Percentiles rank a stretch among this genome's conserved stretches.
Evolutionary conservation across 805 yeast species (phyloP).

Genomic region (Cyberlindnera samutprakarnensis): DNA sequence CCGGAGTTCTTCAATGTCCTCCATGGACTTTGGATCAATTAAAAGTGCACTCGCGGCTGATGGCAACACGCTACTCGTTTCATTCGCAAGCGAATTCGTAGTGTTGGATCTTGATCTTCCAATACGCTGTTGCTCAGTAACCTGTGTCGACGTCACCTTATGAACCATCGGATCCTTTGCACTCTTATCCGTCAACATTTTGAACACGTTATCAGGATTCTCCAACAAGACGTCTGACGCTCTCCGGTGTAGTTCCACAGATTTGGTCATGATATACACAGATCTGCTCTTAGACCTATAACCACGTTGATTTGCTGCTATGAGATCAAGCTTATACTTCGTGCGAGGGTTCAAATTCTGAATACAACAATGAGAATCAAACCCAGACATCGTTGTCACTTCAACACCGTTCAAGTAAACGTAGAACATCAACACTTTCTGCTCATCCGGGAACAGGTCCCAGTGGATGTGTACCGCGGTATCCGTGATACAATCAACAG

Average conservation of each 20-base stretch:
- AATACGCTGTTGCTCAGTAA: slow-evolving; percentile 5
- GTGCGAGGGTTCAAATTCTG: slow-evolving; percentile 26
- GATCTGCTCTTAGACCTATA: slow-evolving; percentile 35
- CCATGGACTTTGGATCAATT: slow-evolving; percentile 20
- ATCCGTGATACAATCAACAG: slow-evolving; percentile 45
- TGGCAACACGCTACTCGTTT: slow-evolving; percentile 5
- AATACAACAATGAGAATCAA: slow-evolving; percentile 29
- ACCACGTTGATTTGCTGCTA: slow-evolving; percentile 31
- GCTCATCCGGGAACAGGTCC: slow-evolving; percentile 29
- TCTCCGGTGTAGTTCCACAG: slow-evolving; percentile 15
- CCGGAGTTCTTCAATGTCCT: slow-evolving; percentile 36
- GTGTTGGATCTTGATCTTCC: slow-evolving; percentile 31
- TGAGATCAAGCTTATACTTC: slow-evolving; percentile 36
- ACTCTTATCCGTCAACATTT: slow-evolving; percentile 25
- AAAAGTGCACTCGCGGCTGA: slow-evolving; percentile 10
- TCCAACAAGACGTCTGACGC: slow-evolving; percentile 22
- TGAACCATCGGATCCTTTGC: slow-evolving; percentile 24
- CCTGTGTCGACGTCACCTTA: slow-evolving; percentile 8
- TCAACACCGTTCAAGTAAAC: slow-evolving; percentile 34
- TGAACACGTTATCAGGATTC: slow-evolving; percentile 32
- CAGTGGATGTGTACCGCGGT: slow-evolving; percentile 45
- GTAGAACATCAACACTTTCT: slow-evolving; percentile 29
- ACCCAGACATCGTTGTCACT: slow-evolving; percentile 27
- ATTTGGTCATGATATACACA: slow-evolving; percentile 32
- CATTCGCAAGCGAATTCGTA: slow-evolving; percentile 14